Conservation (phyloP, 805 yeast species). For the Trichomonascus vanleenenianus region DNA sequence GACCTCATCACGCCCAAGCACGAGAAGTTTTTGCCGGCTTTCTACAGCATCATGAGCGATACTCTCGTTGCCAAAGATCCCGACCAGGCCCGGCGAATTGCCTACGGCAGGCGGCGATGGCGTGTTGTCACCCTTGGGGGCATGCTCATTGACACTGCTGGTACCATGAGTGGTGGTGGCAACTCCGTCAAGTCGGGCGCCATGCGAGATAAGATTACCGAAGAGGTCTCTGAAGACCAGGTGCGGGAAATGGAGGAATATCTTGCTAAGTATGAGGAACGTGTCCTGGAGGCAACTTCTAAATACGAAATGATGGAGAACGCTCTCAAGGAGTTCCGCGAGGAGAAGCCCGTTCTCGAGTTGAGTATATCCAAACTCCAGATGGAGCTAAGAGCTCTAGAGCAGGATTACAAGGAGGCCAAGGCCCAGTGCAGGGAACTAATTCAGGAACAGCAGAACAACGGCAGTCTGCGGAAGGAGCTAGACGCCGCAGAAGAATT, state of each 20-base stretch:
- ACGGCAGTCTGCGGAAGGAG: conserved; percentile 18
- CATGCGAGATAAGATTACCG: conserved; percentile 40
- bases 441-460: conserved; percentile 13
- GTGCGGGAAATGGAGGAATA: conserved; percentile 47
- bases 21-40: conserved; percentile 71
- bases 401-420: conserved; percentile 44
- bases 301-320: conserved; percentile 52
- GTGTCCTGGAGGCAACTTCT: conserved; percentile 35
- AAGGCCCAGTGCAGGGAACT: conserved; percentile 34
- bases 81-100: conserved; percentile 77
- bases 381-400: conserved; percentile 58
- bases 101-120: conserved; percentile 73
- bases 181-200: conserved; percentile 56
- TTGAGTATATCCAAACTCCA: conserved; percentile 47
- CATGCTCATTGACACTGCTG: conserved; percentile 81
- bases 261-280: conserved; percentile 44
- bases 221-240: conserved; percentile 43
- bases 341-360: conserved; percentile 64
- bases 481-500: conserved; percentile 31
- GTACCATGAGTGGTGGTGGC: conserved; percentile 98
- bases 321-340: conserved; percentile 50
- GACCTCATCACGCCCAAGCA: conserved; percentile 70
- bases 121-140: conserved; percentile 93
- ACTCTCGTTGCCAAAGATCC: conserved; percentile 80
- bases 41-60: conserved; percentile 77